These are phyloP conservation scores for Naganishia randhawae DNA, from an alignment of 768 basidiomycete species.

Conservation along the genomic window DNA sequence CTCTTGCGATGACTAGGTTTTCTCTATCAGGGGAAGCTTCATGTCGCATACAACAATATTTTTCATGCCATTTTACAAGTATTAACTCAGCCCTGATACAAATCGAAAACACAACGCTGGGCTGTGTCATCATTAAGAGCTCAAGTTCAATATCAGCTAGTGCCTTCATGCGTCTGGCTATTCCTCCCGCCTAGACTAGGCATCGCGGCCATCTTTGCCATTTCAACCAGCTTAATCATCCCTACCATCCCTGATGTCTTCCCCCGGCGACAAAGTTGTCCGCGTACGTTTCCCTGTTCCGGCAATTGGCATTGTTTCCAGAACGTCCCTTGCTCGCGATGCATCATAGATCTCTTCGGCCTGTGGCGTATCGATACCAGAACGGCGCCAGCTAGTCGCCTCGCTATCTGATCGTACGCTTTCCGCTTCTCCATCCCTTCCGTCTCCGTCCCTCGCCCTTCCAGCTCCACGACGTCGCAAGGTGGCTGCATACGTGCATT, in stretches of 20 bases:
- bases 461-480: conserved; percentile 29
- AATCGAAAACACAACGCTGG: no score
- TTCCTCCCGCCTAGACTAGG: neutral
- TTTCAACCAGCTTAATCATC: neutral
- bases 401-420: neutral
- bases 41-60: neutral
- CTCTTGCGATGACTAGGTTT: neutral
- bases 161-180: neutral
- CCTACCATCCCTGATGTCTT: no score
- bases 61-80: no score
- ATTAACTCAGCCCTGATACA: no score
- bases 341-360: neutral
- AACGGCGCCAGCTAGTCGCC: neutral
- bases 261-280: neutral
- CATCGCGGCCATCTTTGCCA: no score
- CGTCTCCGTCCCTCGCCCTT: conserved; percentile 24
- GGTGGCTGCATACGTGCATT: conserved; percentile 20
- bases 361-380: neutral
- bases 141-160: no score
- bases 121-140: no score
- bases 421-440: neutral
- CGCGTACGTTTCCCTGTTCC: neutral
- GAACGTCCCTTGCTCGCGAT: neutral
- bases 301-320: neutral
- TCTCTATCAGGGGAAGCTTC: neutral